Conservation (phyloP, 768 basidiomycete genomes). For the Boletales sp. region DNA sequence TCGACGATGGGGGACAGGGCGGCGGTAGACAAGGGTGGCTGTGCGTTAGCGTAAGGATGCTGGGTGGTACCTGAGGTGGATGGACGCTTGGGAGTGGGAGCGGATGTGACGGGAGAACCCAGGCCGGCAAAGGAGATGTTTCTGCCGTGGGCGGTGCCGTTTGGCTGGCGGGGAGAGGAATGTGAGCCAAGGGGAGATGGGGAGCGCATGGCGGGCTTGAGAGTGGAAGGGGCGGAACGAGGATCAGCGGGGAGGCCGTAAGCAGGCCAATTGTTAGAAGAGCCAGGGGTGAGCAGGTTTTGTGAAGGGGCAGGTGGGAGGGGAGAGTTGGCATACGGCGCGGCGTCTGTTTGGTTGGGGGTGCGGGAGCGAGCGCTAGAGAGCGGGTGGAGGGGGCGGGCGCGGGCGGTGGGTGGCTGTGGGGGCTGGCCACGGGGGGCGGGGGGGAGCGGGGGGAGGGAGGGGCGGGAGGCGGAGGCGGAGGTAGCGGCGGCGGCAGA, state of each 20-base stretch:
- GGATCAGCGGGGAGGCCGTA: conserved; percentile 63
- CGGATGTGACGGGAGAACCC: conserved; percentile 36
- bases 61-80: conserved; percentile 39
- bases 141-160: conserved; percentile 46
- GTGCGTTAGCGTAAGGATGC: conserved; percentile 62
- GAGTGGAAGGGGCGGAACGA: conserved; percentile 47
- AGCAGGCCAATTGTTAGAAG: conserved; percentile 40
- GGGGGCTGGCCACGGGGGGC: conserved; percentile 67
- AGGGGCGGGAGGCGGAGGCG: conserved; percentile 32
- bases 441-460: conserved; percentile 66
- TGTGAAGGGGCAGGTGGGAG: conserved; percentile 37
- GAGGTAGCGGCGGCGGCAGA: conserved; percentile 40
- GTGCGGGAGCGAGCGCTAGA: conserved; percentile 41
- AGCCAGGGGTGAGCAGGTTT: conserved; percentile 41
- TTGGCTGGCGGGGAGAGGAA: conserved; percentile 37
- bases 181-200: conserved; percentile 25
- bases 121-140: conserved; percentile 48
- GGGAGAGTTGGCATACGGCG: conserved; percentile 41
- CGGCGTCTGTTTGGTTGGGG: conserved; percentile 54
- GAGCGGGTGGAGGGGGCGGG: conserved; percentile 34
- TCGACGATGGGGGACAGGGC: conserved; percentile 76
- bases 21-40: conserved; percentile 36
- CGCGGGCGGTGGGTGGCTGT: conserved; percentile 35
- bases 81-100: conserved; percentile 39
- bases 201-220: conserved; percentile 38